Base-by-base conservation (phyloP, 164 flowering plant genomes). In the Berberis thunbergii region DNA sequence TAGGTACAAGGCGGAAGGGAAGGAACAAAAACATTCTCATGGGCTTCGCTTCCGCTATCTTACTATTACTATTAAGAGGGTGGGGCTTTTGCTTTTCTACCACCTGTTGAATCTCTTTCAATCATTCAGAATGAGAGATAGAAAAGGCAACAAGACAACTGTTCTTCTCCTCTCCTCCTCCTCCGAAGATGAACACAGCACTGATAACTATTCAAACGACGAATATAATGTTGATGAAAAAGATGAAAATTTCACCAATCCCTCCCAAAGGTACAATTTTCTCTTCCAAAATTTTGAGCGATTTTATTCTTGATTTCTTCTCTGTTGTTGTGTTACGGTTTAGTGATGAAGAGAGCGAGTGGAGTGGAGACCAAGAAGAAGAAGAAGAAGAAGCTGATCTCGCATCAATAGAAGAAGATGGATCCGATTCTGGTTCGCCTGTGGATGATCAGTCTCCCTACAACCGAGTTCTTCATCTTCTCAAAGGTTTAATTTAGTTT, bases 331-430 rank as follows among this genome's bases (percentile, higher is more conserved):
- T 55, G 40, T 55, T 13, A 1, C 40, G 2, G 41, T 4, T 57
- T 4, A 57, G 60, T 57, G 60, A 39, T 57, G 60, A 39, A 9
- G 12, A 57, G 1, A 57, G 43, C 60, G 60, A 57, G 60, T 57
- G 60, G 60, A 57, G 60, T 3, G 54, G n/a, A 3, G 54, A 52
- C n/a, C 4, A 50, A 2, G 13, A 54, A 26, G 57, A n/a, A n/a
- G n/a, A n/a, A n/a, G n/a, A n/a, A n/a, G 57, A 54, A n/a, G 57
- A 54, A n/a, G 9, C 26, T 7, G 57, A 54, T 54, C 41, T 56
- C 6, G 41, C 13, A 41, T 56, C 43, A 9, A 56, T 38, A 8
- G 13, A 54, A 1, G 59, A 56, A 56, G 41, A 56, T 13, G 59
- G 39, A 11, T 13, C 26, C 5, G 43, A 56, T 56, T 6, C 39